Base-by-base conservation (phyloP, 805 yeast species). In the Myxozyma lipomycoides region DNA sequence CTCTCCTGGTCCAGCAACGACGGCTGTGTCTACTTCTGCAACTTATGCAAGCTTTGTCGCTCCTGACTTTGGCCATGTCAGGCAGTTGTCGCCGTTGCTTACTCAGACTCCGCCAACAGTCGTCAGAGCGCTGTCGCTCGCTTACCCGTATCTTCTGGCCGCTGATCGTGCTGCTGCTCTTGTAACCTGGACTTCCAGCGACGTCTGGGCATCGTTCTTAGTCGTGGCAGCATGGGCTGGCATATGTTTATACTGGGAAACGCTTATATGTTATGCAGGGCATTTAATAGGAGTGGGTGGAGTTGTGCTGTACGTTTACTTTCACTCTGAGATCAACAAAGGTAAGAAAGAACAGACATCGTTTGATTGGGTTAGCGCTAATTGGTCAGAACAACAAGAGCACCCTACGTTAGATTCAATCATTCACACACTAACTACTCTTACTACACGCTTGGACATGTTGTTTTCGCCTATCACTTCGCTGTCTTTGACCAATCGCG, bases 21-120 rank as follows among this genome's bases (percentile, higher is more conserved):
- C 54, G 3, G 48, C 53, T 2, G 44, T 49, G 3, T 41, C 54
- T 18, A 36, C 55, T 23, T 43, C 58, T 48, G 62, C 66, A 26
- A 68, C 69, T 4, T 62, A 64, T 48, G 73, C 73, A 12, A 59
- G 68, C 15, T 69, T 69, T 54, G 66, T 67, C 17, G 70, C 71
- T 6, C 55, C 67, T 0, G 63, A 64, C 24, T 56, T 64, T 26
- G 48, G 56, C 73, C 79, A 45, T 72, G 65, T 67, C 36, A 65
- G 69, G 42, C 66, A 78, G 53, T 77, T 93, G 1, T 85, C 96
- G 2, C 96, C 97, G 56, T 73, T 93, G 45, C 74, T 93, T 58
- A 75, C 88, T 35, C 80, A 88, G 22, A 93, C 98, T 0, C 98
- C 98, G 2, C 93, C 96, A 1, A 79, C 89, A 0, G 87, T 91